phyloP scores from a whole-genome alignment of 1,284 basidiomycete genomes.

The Melampsora occidentalis region DNA sequence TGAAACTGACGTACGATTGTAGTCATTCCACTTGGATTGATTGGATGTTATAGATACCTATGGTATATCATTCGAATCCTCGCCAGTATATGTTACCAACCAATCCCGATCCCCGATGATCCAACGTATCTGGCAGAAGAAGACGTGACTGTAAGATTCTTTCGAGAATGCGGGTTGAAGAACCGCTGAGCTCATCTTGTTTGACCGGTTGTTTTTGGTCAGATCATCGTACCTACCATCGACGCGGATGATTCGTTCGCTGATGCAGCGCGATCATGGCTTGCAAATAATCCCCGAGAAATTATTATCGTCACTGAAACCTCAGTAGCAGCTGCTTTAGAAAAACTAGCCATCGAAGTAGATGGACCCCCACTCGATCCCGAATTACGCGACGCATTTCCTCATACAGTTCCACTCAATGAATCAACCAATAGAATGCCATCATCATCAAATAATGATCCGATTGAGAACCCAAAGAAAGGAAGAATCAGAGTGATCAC shows the following conservation, averaged over 20 bases:
- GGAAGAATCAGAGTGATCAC: slow-evolving; percentile 72
- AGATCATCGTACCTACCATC: slow-evolving; percentile 78
- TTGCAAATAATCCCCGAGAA: slow-evolving; percentile 82
- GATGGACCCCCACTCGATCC: slow-evolving; percentile 55
- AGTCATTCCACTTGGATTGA: slow-evolving; percentile 87
- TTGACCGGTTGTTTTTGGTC: neutral
- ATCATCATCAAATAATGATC: neutral
- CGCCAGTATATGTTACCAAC: slow-evolving; percentile 72
- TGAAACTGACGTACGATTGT: slow-evolving; percentile 38
- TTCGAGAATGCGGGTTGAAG: neutral
- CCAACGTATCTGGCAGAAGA: slow-evolving; percentile 82
- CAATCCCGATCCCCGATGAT: slow-evolving; percentile 77
- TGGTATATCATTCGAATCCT: slow-evolving; percentile 80
- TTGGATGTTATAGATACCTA: slow-evolving; percentile 84
- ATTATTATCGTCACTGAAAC: slow-evolving; percentile 91
- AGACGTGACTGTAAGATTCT: slow-evolving; percentile 66
- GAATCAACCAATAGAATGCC: neutral
- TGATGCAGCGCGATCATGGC: slow-evolving; percentile 84
- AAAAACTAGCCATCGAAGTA: slow-evolving; percentile 79
- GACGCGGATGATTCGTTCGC: slow-evolving; percentile 91
- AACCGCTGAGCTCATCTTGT: neutral
- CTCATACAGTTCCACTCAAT: neutral
- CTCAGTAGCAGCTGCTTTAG: slow-evolving; percentile 77
- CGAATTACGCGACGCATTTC: slow-evolving; percentile 3
- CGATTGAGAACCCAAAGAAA: slow-evolving; percentile 59